Conservation (phyloP, 306 rosid species). For the Canavalia gladiata region DNA sequence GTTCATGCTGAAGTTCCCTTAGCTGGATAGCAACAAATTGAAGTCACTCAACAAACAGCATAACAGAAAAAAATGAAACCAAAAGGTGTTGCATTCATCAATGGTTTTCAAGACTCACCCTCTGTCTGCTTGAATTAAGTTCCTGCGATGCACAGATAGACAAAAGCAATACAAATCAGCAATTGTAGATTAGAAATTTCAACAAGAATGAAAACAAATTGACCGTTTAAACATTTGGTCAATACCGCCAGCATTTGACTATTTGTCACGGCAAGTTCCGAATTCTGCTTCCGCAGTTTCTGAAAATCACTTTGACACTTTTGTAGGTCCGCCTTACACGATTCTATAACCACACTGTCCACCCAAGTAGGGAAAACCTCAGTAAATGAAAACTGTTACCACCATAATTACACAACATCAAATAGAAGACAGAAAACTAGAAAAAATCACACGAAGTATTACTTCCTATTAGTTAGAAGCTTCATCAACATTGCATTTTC, state of each 20-base stretch:
- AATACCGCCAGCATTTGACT: conserved; percentile 76
- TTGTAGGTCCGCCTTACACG: conserved; percentile 64
- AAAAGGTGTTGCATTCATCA: conserved; percentile 27
- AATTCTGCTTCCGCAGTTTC: conserved; percentile 75
- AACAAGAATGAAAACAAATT: conserved; percentile 6
- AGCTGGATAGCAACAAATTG: conserved; percentile 58
- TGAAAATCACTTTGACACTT: conserved; percentile 66
- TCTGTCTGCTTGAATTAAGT: conserved; percentile 72
- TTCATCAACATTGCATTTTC: conserved; percentile 69
- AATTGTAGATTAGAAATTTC: conserved; percentile 11
- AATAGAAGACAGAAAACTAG: conserved; percentile 19
- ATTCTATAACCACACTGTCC: conserved; percentile 67
- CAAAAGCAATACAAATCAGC: conserved; percentile 36
- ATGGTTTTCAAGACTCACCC: conserved; percentile 67
- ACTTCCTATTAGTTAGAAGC: conserved; percentile 76
- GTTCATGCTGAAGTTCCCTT: conserved; percentile 73
- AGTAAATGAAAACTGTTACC: conserved; percentile 23
- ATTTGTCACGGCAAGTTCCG: conserved; percentile 76
- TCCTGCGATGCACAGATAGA: conserved; percentile 69
- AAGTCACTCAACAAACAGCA: conserved; percentile 9
- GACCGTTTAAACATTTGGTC: background rate
- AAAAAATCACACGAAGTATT: conserved; percentile 57
- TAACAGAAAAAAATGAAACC: conserved; percentile 25
- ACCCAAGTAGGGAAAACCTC: conserved; percentile 50
- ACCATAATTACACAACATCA: conserved; percentile 1